Evolutionary conservation across 2,329 filamentous ascomycete genomes (phyloP).

Genomic region (Pseudonectria foliicola): DNA sequence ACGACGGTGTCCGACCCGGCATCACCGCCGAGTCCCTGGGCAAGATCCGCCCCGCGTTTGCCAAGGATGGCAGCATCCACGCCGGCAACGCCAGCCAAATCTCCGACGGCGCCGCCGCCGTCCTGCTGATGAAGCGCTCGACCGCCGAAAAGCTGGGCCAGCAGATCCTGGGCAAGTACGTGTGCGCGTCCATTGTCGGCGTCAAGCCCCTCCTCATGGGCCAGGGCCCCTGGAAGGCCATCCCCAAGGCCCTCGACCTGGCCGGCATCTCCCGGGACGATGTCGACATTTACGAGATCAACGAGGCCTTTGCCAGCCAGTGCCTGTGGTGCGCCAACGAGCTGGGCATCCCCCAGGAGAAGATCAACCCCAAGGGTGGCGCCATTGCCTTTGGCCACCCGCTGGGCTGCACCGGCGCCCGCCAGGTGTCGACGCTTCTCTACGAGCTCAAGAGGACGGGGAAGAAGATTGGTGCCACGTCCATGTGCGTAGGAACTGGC

Average conservation of each 20-base stretch:
- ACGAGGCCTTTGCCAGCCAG: conserved; percentile 96
- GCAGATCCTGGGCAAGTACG: conserved; percentile 86
- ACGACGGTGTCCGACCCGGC: conserved; percentile 80
- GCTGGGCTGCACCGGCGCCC: conserved; percentile 85
- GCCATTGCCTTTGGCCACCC: conserved; percentile 96
- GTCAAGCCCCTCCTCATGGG: conserved; percentile 94
- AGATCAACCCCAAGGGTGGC: conserved; percentile 96
- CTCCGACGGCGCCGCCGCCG: conserved; percentile 89
- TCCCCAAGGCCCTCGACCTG: conserved; percentile 83
- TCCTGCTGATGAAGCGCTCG: conserved; percentile 89
- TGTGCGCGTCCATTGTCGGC: conserved; percentile 76
- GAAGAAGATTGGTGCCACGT: conserved; percentile 82
- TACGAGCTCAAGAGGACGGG: conserved; percentile 82
- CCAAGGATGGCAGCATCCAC: conserved; percentile 88
- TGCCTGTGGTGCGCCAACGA: conserved; percentile 90
- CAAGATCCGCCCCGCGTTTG: conserved; percentile 87
- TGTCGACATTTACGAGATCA: conserved; percentile 97
- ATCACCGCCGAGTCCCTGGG: conserved; percentile 82
- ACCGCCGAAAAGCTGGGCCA: conserved; percentile 85
- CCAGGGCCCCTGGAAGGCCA: conserved; percentile 89
- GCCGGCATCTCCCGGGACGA: conserved; percentile 82
- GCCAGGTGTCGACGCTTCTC: conserved; percentile 86
- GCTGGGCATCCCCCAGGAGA: conserved; percentile 71
- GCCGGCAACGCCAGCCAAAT: conserved; percentile 95
- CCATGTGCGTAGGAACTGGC: conserved; percentile 93